A percentile compares a stretch with the other conserved stretches of the same genome.
Evolutionary conservation across 140 eudicot species (phyloP).

Genomic region (Ambrosia hybrid): DNA sequence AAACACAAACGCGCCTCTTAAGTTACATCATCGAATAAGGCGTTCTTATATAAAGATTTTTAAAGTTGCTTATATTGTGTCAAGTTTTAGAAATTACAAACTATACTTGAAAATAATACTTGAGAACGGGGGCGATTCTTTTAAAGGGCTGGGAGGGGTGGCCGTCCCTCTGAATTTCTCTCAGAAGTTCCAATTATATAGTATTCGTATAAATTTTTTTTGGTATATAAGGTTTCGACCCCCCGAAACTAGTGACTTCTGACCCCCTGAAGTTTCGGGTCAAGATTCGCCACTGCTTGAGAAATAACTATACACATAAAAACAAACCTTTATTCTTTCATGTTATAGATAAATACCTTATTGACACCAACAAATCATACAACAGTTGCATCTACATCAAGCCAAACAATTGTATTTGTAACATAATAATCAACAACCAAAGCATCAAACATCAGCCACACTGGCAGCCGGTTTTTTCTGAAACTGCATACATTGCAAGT

Average conservation of each 20-base stretch:
- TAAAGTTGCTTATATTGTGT: no score
- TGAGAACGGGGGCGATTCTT: no score
- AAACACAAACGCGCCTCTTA: neutral
- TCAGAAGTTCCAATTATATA: no score
- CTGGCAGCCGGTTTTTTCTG: conserved; percentile 7
- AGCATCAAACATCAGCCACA: conserved; percentile 19
- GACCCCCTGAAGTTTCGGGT: no score
- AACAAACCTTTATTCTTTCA: neutral
- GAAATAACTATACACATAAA: neutral
- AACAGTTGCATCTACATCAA: conserved; percentile 13
- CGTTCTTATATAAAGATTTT: no score
- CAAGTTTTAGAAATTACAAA: no score
- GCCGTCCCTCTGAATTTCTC: no score
- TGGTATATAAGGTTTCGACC: no score
- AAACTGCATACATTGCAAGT: conserved; percentile 61
- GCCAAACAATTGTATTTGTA: conserved; percentile 8
- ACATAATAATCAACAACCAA: conserved; percentile 18
- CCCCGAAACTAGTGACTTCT: no score
- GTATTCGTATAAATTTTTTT: no score
- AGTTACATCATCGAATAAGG: conserved; percentile 19
- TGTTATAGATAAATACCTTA: neutral
- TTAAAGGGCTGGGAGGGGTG: no score
- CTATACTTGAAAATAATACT: no score
- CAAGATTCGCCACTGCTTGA: neutral
- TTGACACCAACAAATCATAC: conserved; percentile 16